Base-by-base conservation (phyloP, 225 moss, liverwort and hornwort species). In the Climacium dendroides region DNA sequence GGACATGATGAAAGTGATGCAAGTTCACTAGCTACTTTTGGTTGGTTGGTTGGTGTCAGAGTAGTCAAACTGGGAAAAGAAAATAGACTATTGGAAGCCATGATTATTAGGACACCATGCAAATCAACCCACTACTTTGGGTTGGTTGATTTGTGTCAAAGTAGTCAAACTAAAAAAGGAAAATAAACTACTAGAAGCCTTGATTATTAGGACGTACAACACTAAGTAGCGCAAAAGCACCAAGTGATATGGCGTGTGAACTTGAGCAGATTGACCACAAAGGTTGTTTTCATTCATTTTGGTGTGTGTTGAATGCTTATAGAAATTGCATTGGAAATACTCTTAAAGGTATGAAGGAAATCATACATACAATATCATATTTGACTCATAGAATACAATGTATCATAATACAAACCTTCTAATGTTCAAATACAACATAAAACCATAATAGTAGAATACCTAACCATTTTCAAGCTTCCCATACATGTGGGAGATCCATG, bases 301-400 rank as follows among this genome's bases (percentile, higher is more conserved):
- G 14, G 25, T 8, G 25, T 13, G 7, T 39, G 3, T 25, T 1
- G 8, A 14, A 8, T 39, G 1, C 15, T 69, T 41, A 14, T 6
- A 15, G 0, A 41, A 0, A 39, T 14, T 25, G 15, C 15, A 8
- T 69, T 14, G 5, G 2, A 69, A 5, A 39, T 39, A 7, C 2
- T 39, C 3, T 69, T 39, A 8, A 25, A 69, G 8, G 2, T 69
- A 5, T 25, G 1, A 8, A 41, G 5, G 5, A 0, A 69, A 69
- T 41, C 1, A 0, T 69, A 5, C 2, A 25, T 15, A 24, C 0
- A 0, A 0, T 5, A 39, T 3, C 5, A 41, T 8, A 69, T 25
- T 39, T 0, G 1, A 39, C 8, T 69, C 24, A 39, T 24, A 39
- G 0, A 34, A 69, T 69, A 39, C 8, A 39, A 39, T 39, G 2